Evolutionary conservation across 2,329 filamentous ascomycete species (phyloP), one percentile per base, ranked within the genome.

Genomic region (Zasmidium citrigriseum): DNA sequence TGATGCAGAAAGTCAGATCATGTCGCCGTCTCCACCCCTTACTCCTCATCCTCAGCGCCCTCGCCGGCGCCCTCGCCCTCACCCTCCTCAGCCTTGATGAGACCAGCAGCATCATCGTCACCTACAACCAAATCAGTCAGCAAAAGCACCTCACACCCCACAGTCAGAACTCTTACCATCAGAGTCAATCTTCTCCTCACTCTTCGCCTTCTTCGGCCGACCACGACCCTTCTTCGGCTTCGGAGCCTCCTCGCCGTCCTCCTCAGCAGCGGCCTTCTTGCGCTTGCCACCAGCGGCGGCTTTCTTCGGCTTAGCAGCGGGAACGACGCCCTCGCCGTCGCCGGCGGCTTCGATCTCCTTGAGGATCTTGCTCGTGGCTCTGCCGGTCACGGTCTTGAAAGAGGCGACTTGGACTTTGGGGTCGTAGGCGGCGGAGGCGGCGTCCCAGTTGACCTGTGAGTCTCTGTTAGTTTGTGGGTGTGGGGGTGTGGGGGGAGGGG

Each of bases 401-500:
- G 59, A 62, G 12, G 55, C 59, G 38, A 59, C n/a, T 52, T 65
- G 50, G n/a, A 41, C n/a, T 25, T 65, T 61, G n/a, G 61, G 57
- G 46, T 65, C 59, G 57, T 57, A 64, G 16, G 29, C 14, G 2
- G 46, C 24, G 34, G 52, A 3, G 10, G 63, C 59, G 27, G 25
- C 57, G 2, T 57, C 59, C 63, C 63, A 65, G 55, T 64, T 46
- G 49, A 54, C 58, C 62, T 54, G 12, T 45, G 38, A 4, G 50
- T 21, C 18, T 16, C 20, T 38, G 27, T 34, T 11, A 41, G 45
- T 50, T 16, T 27, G 22, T 14, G 44, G 49, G 14, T 12, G 53
- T 23, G 27, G 34, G 27, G 52, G 52, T 18, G 21, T 14, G 16
- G 38, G 41, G 34, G 47, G 22, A 25, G 23, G 16, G 46, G 48